Evolutionary conservation across 2,329 filamentous ascomycete genomes (phyloP).

Genomic region (Lasiodiplodia gonubiensis): DNA sequence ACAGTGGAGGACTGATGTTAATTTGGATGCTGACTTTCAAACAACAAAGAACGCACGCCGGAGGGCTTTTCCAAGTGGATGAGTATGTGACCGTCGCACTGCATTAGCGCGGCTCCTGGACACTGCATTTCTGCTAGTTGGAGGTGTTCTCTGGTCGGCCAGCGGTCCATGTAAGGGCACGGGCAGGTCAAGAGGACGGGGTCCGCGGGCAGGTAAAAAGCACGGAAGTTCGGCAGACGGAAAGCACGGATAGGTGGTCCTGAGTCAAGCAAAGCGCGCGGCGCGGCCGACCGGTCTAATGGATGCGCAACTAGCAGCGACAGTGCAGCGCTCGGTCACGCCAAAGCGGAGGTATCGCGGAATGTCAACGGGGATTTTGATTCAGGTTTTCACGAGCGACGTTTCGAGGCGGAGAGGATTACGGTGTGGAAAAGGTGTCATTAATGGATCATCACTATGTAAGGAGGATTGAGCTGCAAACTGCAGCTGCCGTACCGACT

Average conservation of each 20-base stretch:
- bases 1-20: neutral
- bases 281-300: neutral
- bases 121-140: neutral
- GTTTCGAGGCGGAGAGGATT: neutral
- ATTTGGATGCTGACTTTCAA: neutral
- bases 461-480: constrained; percentile 17
- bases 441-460: constrained; percentile 28
- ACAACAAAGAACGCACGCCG: neutral
- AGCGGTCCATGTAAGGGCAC: neutral
- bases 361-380: neutral
- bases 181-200: neutral
- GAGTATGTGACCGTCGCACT: neutral
- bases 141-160: neutral
- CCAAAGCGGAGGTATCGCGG: neutral
- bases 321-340: neutral
- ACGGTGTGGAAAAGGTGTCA: constrained; percentile 9
- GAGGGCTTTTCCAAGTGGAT: too few species aligned
- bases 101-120: neutral
- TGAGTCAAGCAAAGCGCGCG: constrained; percentile 13
- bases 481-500: constrained; percentile 20
- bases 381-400: neutral
- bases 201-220: neutral
- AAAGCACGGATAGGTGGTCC: constrained; percentile 5
- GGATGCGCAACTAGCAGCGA: constrained; percentile 7
- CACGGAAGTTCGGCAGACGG: constrained; percentile 11